These are phyloP conservation scores for Rutstroemia sp. DNA, from an alignment of 2,329 filamentous ascomycete genomes.

Conservation along the genomic window DNA sequence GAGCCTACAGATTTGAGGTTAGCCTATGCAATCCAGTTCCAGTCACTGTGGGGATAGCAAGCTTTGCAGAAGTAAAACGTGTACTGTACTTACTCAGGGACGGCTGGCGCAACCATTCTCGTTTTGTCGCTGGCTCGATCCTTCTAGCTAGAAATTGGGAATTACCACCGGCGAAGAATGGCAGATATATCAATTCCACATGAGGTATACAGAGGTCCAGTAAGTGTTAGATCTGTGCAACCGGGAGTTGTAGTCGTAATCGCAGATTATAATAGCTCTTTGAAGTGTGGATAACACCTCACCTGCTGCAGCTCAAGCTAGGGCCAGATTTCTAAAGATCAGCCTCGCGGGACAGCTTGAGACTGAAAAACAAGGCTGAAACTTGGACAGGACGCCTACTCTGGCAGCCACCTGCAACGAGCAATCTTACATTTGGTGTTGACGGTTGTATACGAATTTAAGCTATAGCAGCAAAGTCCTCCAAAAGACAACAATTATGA, in stretches of 20 bases:
- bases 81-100: constrained; percentile 63
- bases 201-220: not conserved
- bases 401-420: too few relatives aligned
- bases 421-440: too few relatives aligned
- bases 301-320: not conserved
- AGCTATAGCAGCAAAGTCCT: too few relatives aligned
- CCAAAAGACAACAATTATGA: too few relatives aligned
- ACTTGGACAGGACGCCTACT: too few relatives aligned
- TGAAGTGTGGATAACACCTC: not conserved
- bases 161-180: not conserved
- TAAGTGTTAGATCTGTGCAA: not conserved
- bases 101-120: constrained; percentile 49
- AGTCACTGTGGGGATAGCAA: not conserved
- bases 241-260: too few relatives aligned
- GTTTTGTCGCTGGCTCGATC: not conserved
- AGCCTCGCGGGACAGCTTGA: not conserved
- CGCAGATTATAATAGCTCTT: too few relatives aligned
- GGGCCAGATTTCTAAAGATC: not conserved
- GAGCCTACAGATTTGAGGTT: constrained; percentile 49
- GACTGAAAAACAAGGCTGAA: too few relatives aligned
- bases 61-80: not conserved
- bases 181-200: not conserved
- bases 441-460: too few relatives aligned
- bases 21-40: constrained; percentile 14
- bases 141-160: not conserved